phyloP scores from a whole-genome alignment of 2,329 filamentous ascomycete genomes.

The Sclerotinia spermophila region DNA sequence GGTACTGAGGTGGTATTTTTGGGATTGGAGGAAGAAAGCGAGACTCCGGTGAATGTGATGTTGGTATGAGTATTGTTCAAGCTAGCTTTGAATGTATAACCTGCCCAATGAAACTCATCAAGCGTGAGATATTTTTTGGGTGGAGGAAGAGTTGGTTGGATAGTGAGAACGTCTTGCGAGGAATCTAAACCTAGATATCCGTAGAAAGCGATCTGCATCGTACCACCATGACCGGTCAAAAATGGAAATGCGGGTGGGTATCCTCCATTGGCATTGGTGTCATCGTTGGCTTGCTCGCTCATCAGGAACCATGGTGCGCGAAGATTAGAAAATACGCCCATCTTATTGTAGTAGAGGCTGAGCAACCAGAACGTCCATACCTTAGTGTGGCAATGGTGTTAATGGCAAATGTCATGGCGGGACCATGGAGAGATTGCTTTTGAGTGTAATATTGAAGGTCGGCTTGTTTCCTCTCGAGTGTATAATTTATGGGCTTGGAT shows the following conservation, averaged over 20 bases:
- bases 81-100: slow-evolving; percentile 13
- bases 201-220: slow-evolving; percentile 63
- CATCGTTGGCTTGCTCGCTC: slow-evolving; percentile 64
- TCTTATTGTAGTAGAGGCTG: slow-evolving; percentile 65
- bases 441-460: slow-evolving; percentile 23
- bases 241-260: slow-evolving; percentile 69
- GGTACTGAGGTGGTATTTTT: slow-evolving; percentile 35
- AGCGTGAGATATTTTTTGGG: slow-evolving; percentile 45
- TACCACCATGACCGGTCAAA: slow-evolving; percentile 66
- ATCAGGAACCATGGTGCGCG: slow-evolving; percentile 67
- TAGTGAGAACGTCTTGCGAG: slow-evolving; percentile 54
- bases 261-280: slow-evolving; percentile 55
- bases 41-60: slow-evolving; percentile 39
- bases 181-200: slow-evolving; percentile 65
- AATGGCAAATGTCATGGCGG: slow-evolving; percentile 70
- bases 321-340: slow-evolving; percentile 59
- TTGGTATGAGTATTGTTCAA: slow-evolving; percentile 48
- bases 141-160: slow-evolving; percentile 62
- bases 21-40: slow-evolving; percentile 39
- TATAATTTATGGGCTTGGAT: slow-evolving; percentile 1
- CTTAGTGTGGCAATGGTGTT: slow-evolving; percentile 65
- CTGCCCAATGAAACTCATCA: slow-evolving; percentile 29
- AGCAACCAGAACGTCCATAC: slow-evolving; percentile 64
- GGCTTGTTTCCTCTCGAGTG: background rate
- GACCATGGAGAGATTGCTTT: slow-evolving; percentile 49